Conservation (phyloP, 192 early-diverging fungal genomes). For the Borealophlyctis nickersoniae region DNA sequence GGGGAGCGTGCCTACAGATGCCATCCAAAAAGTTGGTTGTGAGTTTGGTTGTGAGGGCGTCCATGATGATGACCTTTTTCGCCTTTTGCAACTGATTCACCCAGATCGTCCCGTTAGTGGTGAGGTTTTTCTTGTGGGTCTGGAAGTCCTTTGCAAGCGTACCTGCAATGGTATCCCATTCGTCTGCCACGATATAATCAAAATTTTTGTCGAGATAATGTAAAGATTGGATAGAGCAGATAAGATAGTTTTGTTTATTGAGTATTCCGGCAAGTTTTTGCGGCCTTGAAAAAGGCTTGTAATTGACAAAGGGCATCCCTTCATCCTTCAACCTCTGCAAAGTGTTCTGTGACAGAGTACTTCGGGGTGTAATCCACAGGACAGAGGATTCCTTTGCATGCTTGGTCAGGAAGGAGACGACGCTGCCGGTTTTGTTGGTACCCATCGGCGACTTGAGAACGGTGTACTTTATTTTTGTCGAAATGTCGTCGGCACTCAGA, state of each 20-base stretch:
- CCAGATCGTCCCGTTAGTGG: background rate
- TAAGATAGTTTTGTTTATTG: background rate
- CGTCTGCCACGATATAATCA: background rate
- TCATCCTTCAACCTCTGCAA: background rate
- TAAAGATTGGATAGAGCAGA: background rate
- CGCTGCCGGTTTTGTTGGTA: background rate
- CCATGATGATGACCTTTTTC: background rate
- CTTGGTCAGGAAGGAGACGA: background rate
- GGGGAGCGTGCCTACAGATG: background rate
- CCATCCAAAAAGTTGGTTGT: background rate
- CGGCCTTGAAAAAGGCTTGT: background rate
- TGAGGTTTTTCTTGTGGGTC: background rate
- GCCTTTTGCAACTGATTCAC: background rate
- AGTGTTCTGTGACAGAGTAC: background rate
- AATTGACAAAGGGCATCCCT: background rate
- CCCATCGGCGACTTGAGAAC: background rate
- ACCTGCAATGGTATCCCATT: background rate
- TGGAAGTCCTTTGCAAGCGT: too few species aligned
- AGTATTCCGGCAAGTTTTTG: background rate
- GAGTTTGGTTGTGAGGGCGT: background rate
- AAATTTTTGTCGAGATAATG: background rate
- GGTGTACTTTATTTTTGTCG: background rate
- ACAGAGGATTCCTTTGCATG: too few species aligned
- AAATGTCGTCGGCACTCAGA: background rate
- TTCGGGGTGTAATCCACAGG: background rate